Evolutionary conservation across 495 filamentous ascomycete species (phyloP), one percentile per base, ranked within the genome.

Genomic region (Penicillium egyptiacum): DNA sequence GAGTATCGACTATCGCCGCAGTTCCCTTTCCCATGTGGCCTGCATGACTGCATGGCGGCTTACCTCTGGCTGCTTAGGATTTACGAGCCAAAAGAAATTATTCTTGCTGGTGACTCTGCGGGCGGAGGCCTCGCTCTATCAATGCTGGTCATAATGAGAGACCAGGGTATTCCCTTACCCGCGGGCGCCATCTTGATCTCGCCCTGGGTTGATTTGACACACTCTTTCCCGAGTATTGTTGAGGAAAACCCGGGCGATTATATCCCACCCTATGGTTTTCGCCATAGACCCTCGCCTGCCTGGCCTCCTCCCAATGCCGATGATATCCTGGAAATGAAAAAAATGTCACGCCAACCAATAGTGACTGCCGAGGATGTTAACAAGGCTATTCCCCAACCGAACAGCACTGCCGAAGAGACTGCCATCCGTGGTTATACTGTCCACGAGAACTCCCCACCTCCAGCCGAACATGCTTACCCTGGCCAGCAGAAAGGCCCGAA

Each of bases 291-390:
- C 0, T 94, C 89, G 0, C 68, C 75, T 20, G 84, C 89, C 11
- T 98, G 93, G 93, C 93, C 93, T n/a, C 93, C 93, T 14, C 88
- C 91, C 19, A 92, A 89, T 49, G 77, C 81, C 16, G 89, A 92
- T 52, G 89, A 93, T 49, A 70, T 84, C 33, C 66, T 74, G 42
- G 69, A 70, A 26, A 76, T 78, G 45, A 74, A 72, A 53, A 61
- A 75, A 66, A 55, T 65, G 5, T 59, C 69, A 1, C 68, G 59
- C 23, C 57, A 80, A 65, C 50, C 75, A 61, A 56, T 74, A 61
- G 57, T 72, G 58, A 46, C 68, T 14, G 43, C 54, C 4, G 58
- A 70, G 49, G 62, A 74, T 33, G 33, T 58, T 1, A 53, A 65
- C 5, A 57, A 60, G 14, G 53, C 45, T 0, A 54, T 56, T 9